Conservation (phyloP, 1,139 yeast genomes). For the Geotrichum carabidarum region DNA sequence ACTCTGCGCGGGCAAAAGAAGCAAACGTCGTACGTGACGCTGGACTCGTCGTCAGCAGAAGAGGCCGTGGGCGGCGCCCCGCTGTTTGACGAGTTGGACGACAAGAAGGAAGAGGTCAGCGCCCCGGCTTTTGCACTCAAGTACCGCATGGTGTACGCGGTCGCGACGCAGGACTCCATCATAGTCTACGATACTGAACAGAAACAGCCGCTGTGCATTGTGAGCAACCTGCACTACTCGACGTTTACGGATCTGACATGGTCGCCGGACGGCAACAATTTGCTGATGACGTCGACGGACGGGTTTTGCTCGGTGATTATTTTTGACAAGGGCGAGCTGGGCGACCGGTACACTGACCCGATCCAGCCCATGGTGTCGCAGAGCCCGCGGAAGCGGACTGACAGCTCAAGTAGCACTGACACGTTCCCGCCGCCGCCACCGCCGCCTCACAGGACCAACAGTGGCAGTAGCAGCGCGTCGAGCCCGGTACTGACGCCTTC, state of each 20-base stretch:
- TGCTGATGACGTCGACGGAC: conserved; percentile 83
- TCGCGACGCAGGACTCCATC: conserved; percentile 89
- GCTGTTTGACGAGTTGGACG: conserved; percentile 9
- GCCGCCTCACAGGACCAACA: conserved; percentile 10
- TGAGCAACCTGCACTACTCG: conserved; percentile 78
- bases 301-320: conserved; percentile 77
- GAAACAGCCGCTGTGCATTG: conserved; percentile 62
- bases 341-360: conserved; percentile 37
- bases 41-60: conserved; percentile 9
- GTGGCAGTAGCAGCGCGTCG: conserved; percentile 1
- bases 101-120: conserved; percentile 8
- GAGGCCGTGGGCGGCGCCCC: conserved; percentile 7
- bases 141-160: conserved; percentile 81
- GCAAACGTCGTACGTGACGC: conserved; percentile 7
- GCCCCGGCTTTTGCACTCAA: conserved; percentile 50
- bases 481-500: conserved; percentile 9
- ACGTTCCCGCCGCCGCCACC: conserved; percentile 13
- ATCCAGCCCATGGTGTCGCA: conserved; percentile 10
- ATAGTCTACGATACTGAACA: conserved; percentile 74
- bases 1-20: conserved; percentile 33
- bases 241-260: conserved; percentile 84
- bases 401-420: neutral
- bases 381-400: conserved; percentile 6
- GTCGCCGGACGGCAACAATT: conserved; percentile 68
- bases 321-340: conserved; percentile 52